These are phyloP conservation scores for Eragrostis curvula DNA, from an alignment of 176 grass and related monocot genomes.

Conservation along the genomic window DNA sequence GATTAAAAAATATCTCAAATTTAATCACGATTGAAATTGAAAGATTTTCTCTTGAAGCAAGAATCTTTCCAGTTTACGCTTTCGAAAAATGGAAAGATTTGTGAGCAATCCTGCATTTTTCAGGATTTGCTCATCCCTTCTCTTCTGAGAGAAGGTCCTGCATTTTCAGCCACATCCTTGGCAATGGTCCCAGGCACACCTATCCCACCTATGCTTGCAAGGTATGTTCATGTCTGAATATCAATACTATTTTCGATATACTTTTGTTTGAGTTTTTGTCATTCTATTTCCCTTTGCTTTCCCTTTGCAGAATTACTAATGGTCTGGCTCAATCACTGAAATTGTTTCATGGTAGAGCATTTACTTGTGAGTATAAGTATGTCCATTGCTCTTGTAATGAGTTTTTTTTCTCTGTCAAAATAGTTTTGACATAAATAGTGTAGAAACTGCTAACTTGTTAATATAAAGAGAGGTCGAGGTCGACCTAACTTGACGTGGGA, in stretches of 20 bases:
- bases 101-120: neutral
- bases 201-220: conserved; percentile 96
- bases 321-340: conserved; percentile 70
- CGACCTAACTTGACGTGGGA: no score
- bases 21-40: conserved; percentile 3
- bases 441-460: neutral
- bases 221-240: conserved; percentile 47
- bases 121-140: conserved; percentile 91
- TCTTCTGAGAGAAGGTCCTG: conserved; percentile 76
- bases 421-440: no score
- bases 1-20: conserved; percentile 19
- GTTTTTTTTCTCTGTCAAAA: neutral
- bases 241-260: conserved; percentile 15
- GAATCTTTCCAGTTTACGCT: no score
- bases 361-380: conserved; percentile 99
- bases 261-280: conserved; percentile 25
- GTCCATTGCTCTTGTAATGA: conserved; percentile 37
- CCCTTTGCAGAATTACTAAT: conserved; percentile 85
- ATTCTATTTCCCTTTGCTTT: conserved; percentile 33
- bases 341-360: conserved; percentile 82
- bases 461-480: no score
- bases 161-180: conserved; percentile 73
- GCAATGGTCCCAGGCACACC: conserved; percentile 86
- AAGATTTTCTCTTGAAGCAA: conserved; percentile 28
- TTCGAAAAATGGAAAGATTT: no score